Evolutionary conservation across 2,329 filamentous ascomycete species (phyloP).

Genomic region (Fusarium nurragi): DNA sequence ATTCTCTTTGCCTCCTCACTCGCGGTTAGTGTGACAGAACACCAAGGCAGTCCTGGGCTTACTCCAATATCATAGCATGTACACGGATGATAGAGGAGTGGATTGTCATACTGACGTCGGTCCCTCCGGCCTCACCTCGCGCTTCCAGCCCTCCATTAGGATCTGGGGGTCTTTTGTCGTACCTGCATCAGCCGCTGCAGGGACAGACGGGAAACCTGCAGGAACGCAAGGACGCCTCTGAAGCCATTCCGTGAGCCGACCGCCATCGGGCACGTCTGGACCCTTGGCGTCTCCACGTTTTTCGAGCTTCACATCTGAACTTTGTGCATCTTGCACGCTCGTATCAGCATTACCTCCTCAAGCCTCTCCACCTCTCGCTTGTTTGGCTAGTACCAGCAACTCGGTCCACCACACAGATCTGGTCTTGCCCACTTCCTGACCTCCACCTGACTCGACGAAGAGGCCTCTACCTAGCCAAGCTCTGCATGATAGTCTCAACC

Average conservation of each 20-base stretch:
- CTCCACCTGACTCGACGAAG: background rate
- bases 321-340: background rate
- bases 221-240: background rate
- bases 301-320: conserved; percentile 10
- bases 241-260: conserved; percentile 15
- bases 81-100: background rate
- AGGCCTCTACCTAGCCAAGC: background rate
- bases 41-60: background rate
- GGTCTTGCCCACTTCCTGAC: background rate
- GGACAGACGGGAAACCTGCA: conserved; percentile 24
- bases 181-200: conserved; percentile 25
- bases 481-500: conserved; percentile 11
- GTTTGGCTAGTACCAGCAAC: background rate
- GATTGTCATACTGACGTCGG: background rate
- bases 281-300: conserved; percentile 27
- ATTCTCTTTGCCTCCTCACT: background rate
- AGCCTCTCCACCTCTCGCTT: conserved; percentile 4
- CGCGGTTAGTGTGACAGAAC: background rate
- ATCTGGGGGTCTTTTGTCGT: background rate
- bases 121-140: conserved; percentile 1
- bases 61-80: background rate
- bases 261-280: conserved; percentile 25
- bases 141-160: background rate
- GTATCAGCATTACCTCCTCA: conserved; percentile 3
- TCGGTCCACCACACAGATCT: background rate